Evolutionary conservation across 2,329 filamentous ascomycete genomes (phyloP), one percentile per base, ranked within the genome.

Genomic region (Ceratocystis alfenasii): DNA sequence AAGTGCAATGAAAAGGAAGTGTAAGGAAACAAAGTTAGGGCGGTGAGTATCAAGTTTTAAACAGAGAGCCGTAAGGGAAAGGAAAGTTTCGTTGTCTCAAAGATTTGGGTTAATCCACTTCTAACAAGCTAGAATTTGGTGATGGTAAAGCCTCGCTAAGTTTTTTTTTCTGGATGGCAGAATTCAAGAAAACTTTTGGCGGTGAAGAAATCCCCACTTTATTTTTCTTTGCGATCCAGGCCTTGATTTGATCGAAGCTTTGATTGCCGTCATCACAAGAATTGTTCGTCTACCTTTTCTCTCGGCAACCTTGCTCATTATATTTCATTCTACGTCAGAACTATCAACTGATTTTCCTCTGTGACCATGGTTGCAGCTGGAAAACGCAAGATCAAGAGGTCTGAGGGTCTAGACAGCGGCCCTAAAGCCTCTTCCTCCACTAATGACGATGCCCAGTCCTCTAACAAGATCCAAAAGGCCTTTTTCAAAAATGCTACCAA

Each of bases 401-500:
- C 66, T 10, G 66, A 62, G 25, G 46, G 30, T 41, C n/a, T 30
- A 30, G 61, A 48, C 45, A 62, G 64, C 57, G 61, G 63, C 20
- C 20, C 28, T 20, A 50, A 59, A 59, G 25, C 25, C 28, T 53
- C 48, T 25, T 7, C 33, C 36, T 22, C 33, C 5, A 7, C 8
- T 7, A n/a, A n/a, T 6, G 36, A 60, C 28, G n/a, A 63, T 33
- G 36, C 4, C 7, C 36, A 30, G 33, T 71, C 72, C 5, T 74
- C 73, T 2, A 75, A 72, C 68, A 79, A 76, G 65, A 75, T 79
- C n/a, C 80, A 83, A 67, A 83, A 83, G 70, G 81, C 83, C 65
- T 91, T 92, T 74, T 83, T 89, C 77, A 83, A 84, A 71, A 87
- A 84, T 72, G 90, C 88, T 5, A 81, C 89, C 67, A 87, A 85